Evolutionary conservation across 306 rosid species (phyloP).

Genomic region (Prunus mira): DNA sequence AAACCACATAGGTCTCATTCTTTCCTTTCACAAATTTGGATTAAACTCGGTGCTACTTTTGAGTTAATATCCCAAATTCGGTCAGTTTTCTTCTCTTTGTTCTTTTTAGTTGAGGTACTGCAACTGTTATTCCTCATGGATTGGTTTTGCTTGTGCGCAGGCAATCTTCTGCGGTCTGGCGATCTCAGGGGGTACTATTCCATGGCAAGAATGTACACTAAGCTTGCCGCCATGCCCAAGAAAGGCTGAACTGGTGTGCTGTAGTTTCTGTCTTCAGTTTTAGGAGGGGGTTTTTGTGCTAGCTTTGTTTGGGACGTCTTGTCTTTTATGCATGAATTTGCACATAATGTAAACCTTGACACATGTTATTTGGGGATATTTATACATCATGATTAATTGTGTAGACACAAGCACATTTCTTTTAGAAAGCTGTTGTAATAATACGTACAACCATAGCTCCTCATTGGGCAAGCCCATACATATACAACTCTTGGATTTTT

Average conservation of each 20-base stretch:
- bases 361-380: not conserved
- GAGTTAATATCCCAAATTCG: not conserved
- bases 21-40: not conserved
- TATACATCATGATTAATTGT: not conserved
- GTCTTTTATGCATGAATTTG: not conserved
- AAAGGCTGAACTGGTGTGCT: constrained; percentile 57
- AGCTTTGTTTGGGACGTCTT: not conserved
- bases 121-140: not conserved
- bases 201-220: constrained; percentile 97
- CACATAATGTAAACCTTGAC: not conserved
- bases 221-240: constrained; percentile 97
- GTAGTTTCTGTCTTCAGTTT: not conserved
- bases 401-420: not conserved
- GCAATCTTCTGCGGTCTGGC: constrained; percentile 90
- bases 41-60: not conserved
- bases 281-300: not conserved
- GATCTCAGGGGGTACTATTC: constrained; percentile 85
- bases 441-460: not conserved
- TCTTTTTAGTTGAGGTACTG: not conserved
- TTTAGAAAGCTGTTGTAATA: not conserved
- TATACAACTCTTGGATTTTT: no score
- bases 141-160: constrained; percentile 30
- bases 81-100: not conserved
- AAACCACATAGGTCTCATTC: not conserved
- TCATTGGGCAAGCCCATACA: not conserved